Base-by-base conservation (phyloP, 2,329 filamentous ascomycete species). In the Proliferodiscus dingleyae region DNA sequence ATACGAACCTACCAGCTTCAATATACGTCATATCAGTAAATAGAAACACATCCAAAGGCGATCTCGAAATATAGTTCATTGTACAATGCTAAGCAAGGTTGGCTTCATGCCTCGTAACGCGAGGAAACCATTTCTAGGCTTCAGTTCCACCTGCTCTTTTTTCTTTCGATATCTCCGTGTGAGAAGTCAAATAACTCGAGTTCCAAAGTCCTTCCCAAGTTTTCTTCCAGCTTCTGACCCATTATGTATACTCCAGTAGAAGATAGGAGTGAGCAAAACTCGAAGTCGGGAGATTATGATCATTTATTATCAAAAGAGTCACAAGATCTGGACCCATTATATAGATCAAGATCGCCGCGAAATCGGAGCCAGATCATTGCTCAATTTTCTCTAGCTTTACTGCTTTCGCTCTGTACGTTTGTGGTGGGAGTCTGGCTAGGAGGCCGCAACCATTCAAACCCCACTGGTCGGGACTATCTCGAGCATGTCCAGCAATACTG, bases 401-500 rank as follows among this genome's bases (percentile, higher is more conserved):
- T 55, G 6, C 38, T 49, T 26, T 52, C 48, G 9, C 7, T 50
- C 4, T 40, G 22, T 22, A 34, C 52, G 5, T 22, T 59, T 19
- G 49, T 40, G 19, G 36, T 52, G 19, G 57, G 57, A 36, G 32
- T 44, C 33, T 59, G 50, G 51, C 44, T 59, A 41, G 57, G 57
- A 32, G 51, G 40, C 36, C 40, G 42, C 8, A 50, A 39, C 22
- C 15, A 37, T 13, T 24, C 32, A 11, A 42, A 49, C 39, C 37
- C 37, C 6, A 48, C 54, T 40, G 33, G 45, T 5, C 44, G 37
- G 28, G 23, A 42, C 5, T 60, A 52, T 23, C 45, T 55, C 13
- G 36, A 47, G 15, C 53, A 55, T 37, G 45, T 54, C 29, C 54
- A 57, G 16, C 48, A 57, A 33, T 61, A 56, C 33, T 61, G 58